These are phyloP conservation scores for Aspergillus fijiensis DNA, from an alignment of 2,329 filamentous ascomycete genomes.

Conservation along the genomic window DNA sequence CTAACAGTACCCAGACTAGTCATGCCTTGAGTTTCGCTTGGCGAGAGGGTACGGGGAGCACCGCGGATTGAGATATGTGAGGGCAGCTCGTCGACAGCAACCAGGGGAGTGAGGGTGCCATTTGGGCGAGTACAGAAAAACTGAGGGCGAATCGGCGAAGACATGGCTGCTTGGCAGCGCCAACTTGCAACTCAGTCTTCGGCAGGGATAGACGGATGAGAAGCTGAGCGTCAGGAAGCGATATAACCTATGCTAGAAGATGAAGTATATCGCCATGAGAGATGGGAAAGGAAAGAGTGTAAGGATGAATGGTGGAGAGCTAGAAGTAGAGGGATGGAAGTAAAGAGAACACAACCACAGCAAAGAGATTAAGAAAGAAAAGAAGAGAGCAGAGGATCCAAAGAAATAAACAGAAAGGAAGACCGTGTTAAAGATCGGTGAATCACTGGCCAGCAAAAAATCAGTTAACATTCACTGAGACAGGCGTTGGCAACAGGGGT, in stretches of 20 bases:
- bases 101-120: slow-evolving; percentile 42
- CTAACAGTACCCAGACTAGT: slow-evolving; percentile 40
- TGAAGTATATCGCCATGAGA: background rate
- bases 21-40: slow-evolving; percentile 45
- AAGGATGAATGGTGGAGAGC: slow-evolving; percentile 10
- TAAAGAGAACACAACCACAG: slow-evolving; percentile 7
- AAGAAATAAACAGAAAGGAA: slow-evolving; percentile 2
- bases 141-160: slow-evolving; percentile 34
- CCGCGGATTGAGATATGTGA: slow-evolving; percentile 36
- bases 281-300: background rate
- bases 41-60: slow-evolving; percentile 36
- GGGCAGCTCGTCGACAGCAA: slow-evolving; percentile 49
- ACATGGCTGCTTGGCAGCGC: slow-evolving; percentile 17
- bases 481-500: slow-evolving; percentile 6
- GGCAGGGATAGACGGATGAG: background rate
- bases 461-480: slow-evolving; percentile 12
- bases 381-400: slow-evolving; percentile 9
- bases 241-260: background rate
- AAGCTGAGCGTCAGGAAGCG: background rate
- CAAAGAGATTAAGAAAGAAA: background rate
- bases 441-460: slow-evolving; percentile 11
- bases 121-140: slow-evolving; percentile 46
- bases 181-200: background rate
- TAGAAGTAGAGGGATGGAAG: slow-evolving; percentile 8
- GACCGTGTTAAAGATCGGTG: slow-evolving; percentile 10